phyloP scores from a whole-genome alignment of 2,329 filamentous ascomycete genomes.

The Eutypella sp. region DNA sequence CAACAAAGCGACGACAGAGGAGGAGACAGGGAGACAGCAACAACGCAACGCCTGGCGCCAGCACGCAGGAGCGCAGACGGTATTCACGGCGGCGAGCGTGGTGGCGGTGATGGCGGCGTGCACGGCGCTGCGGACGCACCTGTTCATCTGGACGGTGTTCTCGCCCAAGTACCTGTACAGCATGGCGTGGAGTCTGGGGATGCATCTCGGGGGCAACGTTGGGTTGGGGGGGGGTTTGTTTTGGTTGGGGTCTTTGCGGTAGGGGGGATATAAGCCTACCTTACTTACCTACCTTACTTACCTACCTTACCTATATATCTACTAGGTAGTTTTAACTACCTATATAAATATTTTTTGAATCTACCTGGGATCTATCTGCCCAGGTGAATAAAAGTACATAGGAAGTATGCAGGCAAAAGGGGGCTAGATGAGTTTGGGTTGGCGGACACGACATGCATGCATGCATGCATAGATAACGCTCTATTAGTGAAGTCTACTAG shows the following conservation, averaged over 20 bases:
- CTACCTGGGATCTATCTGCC: too few species aligned
- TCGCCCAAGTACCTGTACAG: constrained; percentile 93
- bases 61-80: constrained; percentile 62
- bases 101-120: constrained; percentile 84
- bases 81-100: constrained; percentile 62
- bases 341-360: too few species aligned
- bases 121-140: constrained; percentile 73
- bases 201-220: constrained; percentile 73
- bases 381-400: too few species aligned
- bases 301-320: too few species aligned
- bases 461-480: too few species aligned
- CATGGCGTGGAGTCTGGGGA: constrained; percentile 79
- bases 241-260: constrained; percentile 37
- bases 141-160: constrained; percentile 99
- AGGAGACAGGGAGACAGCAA: constrained; percentile 6
- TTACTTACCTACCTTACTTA: too few species aligned
- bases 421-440: too few species aligned
- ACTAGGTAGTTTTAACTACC: too few species aligned
- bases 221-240: constrained; percentile 55
- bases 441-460: too few species aligned
- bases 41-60: constrained; percentile 29
- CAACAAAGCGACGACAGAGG: constrained; percentile 9
- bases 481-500: too few species aligned
- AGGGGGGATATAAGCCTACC: too few species aligned
- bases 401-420: too few species aligned